Base-by-base conservation (phyloP, 2,329 filamentous ascomycete genomes). In the Acephala macrosclerotiorum region DNA sequence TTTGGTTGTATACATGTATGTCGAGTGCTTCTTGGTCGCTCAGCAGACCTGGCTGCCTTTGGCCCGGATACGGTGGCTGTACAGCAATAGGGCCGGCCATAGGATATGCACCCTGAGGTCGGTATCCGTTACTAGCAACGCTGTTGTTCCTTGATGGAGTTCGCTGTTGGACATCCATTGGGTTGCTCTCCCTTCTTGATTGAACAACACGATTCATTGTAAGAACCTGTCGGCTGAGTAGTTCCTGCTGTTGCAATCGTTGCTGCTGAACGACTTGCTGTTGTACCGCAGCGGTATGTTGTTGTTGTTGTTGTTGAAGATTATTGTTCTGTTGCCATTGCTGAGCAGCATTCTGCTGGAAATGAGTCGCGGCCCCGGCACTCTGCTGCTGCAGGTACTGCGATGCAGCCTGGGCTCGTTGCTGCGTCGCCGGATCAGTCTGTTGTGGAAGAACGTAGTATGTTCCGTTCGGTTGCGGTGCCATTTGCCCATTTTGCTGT, bases 141-240 rank as follows among this genome's bases (percentile, higher is more conserved):
- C 66, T 72, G 40, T 56, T 70, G 33, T 63, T 71, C 42, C 65
- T 66, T 20, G 67, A 66, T 42, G 67, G 63, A 20, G 36, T 33
- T 8, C 56, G 66, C 35, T 64, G 63, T 16, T 68, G 67, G 47
- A 35, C 42, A 26, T 61, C 63, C 0, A 49, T 8, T 40, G 53
- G 25, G 59, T 38, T 65, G 45, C 59, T 67, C 38, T 62, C 62
- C 26, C 61, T 61, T 60, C 68, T 66, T 51, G 64, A 16, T 29
- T 66, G 67, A 11, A 67, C 53, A 51, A 63, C 58, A 38, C 70
- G 68, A 40, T 72, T 64, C 40, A 68, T 36, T 16, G 35, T 35
- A 5, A 63, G 47, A 38, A 57, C 33, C 61, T 70, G 68, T 53
- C 73, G 71, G 18, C 14, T 63, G 8, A 53, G 67, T 9, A 55